A percentile compares a stretch with the other conserved stretches of the same genome.
These are phyloP conservation scores for Pythium aquatile DNA, from an alignment of 352 stramenopile species.

Conservation along the genomic window DNA sequence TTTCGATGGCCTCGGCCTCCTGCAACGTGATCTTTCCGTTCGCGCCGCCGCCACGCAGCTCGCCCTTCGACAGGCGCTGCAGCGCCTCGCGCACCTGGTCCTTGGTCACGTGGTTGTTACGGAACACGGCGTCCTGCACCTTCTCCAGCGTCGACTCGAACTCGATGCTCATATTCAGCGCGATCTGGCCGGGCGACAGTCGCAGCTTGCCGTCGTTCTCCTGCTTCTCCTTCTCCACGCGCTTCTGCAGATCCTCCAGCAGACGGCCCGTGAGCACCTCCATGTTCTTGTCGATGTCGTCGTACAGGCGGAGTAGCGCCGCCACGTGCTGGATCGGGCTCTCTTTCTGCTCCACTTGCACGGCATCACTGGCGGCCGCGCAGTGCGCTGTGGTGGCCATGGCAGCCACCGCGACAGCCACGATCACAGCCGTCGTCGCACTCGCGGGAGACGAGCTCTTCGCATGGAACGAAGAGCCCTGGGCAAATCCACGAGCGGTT, in stretches of 20 bases:
- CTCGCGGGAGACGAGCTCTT: not conserved
- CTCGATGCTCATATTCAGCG: slow-evolving; percentile 79
- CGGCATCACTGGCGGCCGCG: slow-evolving; percentile 21
- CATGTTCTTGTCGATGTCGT: slow-evolving; percentile 87
- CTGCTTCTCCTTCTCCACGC: slow-evolving; percentile 47
- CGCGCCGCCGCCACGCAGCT: slow-evolving; percentile 45
- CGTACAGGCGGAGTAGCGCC: slow-evolving; percentile 68
- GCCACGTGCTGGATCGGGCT: slow-evolving; percentile 76
- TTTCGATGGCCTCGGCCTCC: slow-evolving; percentile 70
- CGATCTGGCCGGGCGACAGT: slow-evolving; percentile 63
- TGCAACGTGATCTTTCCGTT: slow-evolving; percentile 57
- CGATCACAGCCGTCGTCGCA: not conserved
- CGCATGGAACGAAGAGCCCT: not conserved
- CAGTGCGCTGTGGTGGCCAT: slow-evolving; percentile 16
- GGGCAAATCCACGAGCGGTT: not conserved
- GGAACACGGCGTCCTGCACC: slow-evolving; percentile 82
- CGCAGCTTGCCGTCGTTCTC: slow-evolving; percentile 45
- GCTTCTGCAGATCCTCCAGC: slow-evolving; percentile 61
- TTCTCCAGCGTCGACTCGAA: slow-evolving; percentile 80
- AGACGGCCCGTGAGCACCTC: slow-evolving; percentile 67
- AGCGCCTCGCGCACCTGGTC: slow-evolving; percentile 74
- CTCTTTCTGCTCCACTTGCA: slow-evolving; percentile 38
- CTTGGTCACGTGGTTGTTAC: slow-evolving; percentile 83
- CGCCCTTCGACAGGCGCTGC: slow-evolving; percentile 50
- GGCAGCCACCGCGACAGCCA: not conserved